phyloP scores from a whole-genome alignment of 257 asterid genomes.

The Mentha longifolia region DNA sequence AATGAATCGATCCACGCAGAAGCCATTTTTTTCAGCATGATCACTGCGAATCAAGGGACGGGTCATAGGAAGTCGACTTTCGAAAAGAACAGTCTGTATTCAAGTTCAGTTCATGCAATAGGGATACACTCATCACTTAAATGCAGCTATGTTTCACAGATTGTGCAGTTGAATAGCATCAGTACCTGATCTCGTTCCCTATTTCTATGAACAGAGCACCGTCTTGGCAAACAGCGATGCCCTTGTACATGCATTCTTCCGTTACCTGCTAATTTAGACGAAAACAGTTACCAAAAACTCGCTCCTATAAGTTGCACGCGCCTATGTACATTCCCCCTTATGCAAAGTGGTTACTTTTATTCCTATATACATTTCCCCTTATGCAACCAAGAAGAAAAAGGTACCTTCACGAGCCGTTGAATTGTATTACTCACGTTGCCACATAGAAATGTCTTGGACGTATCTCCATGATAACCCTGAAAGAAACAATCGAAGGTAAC shows the following conservation, averaged over 20 bases:
- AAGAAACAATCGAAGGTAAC: constrained; percentile 14
- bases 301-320: too few relatives aligned
- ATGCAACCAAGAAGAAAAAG: too few relatives aligned
- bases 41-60: constrained; percentile 55
- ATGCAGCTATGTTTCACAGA: constrained; percentile 17
- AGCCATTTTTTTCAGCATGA: constrained; percentile 89
- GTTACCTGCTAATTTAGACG: constrained; percentile 62
- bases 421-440: constrained; percentile 67
- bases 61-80: neutral
- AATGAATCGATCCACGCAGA: constrained; percentile 84
- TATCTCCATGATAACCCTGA: constrained; percentile 99
- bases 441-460: constrained; percentile 89
- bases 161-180: constrained; percentile 8
- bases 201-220: constrained; percentile 92
- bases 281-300: too few relatives aligned
- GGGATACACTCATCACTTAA: too few relatives aligned
- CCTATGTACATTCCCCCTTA: too few relatives aligned
- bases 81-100: too few relatives aligned
- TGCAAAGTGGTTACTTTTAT: too few relatives aligned
- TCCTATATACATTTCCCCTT: too few relatives aligned
- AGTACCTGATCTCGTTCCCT: constrained; percentile 87
- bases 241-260: constrained; percentile 90
- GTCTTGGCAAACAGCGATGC: constrained; percentile 84
- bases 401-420: constrained; percentile 79
- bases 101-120: neutral